A percentile compares a stretch with the other conserved stretches of the same genome.
Conservation (phyloP, 768 basidiomycete genomes). For the Cubamyces sp. region DNA sequence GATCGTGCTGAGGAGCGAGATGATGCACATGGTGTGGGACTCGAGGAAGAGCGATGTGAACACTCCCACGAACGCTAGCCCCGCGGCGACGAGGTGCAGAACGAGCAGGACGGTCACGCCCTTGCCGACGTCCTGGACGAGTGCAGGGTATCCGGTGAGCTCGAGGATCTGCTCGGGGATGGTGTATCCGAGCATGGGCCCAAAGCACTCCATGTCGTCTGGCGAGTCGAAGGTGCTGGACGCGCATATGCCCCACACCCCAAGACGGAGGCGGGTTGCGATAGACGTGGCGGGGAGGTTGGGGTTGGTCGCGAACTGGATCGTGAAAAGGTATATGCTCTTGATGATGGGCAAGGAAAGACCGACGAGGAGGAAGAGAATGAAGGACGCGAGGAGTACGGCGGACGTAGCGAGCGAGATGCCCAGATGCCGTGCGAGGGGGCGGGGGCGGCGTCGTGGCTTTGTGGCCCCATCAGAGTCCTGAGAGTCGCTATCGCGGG, state of each 20-base stretch:
- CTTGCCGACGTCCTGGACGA: constrained; percentile 53
- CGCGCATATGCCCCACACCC: constrained; percentile 85
- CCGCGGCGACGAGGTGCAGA: constrained; percentile 70
- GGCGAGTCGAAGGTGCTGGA: constrained; percentile 39
- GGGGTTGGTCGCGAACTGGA: constrained; percentile 43
- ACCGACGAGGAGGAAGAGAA: constrained; percentile 78
- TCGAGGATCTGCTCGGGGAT: constrained; percentile 47
- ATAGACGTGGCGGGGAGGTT: constrained; percentile 48
- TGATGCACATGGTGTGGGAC: constrained; percentile 57
- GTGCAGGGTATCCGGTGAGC: constrained; percentile 47
- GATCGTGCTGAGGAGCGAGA: constrained; percentile 61
- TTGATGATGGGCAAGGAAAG: constrained; percentile 78
- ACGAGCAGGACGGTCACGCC: constrained; percentile 54
- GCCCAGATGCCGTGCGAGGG: constrained; percentile 42
- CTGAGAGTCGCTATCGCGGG: constrained; percentile 12
- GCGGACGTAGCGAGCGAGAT: constrained; percentile 52
- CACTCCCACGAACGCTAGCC: constrained; percentile 56
- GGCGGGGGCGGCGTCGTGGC: constrained; percentile 24
- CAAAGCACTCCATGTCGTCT: constrained; percentile 56
- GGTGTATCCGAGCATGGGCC: constrained; percentile 70
- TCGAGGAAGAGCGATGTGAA: constrained; percentile 61
- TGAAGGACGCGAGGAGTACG: constrained; percentile 61
- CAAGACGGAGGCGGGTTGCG: constrained; percentile 68
- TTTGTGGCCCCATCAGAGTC: constrained; percentile 5
- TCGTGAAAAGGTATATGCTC: constrained; percentile 60